Evolutionary conservation across 805 yeast species (phyloP).

Genomic region (Pichia nakasei): DNA sequence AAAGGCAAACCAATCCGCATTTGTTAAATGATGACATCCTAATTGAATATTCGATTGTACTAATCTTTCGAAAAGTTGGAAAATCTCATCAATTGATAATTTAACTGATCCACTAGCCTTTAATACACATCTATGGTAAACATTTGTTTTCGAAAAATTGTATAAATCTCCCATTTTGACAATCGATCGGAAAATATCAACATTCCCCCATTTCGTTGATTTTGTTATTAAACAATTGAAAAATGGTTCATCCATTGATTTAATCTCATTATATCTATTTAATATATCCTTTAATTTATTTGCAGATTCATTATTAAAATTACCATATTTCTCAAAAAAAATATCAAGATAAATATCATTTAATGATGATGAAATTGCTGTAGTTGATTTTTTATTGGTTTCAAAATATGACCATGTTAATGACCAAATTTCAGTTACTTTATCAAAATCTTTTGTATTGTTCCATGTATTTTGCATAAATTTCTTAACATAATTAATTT

Average conservation of each 20-base stretch:
- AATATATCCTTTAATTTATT: constrained; percentile 47
- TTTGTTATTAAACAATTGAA: constrained; percentile 66
- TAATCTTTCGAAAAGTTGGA: constrained; percentile 23
- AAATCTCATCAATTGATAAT: constrained; percentile 43
- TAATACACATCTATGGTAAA: constrained; percentile 62
- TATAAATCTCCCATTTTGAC: constrained; percentile 51
- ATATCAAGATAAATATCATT: constrained; percentile 60
- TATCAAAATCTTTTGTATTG: constrained; percentile 45
- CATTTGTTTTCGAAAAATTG: constrained; percentile 53
- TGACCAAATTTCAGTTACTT: constrained; percentile 53
- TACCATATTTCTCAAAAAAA: constrained; percentile 56
- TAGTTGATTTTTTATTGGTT: constrained; percentile 36
- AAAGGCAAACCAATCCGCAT: constrained; percentile 79
- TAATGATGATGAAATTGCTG: constrained; percentile 62
- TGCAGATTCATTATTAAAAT: constrained; percentile 44
- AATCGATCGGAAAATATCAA: constrained; percentile 54
- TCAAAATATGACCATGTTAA: constrained; percentile 50
- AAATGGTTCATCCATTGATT: constrained; percentile 69
- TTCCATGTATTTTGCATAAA: constrained; percentile 54
- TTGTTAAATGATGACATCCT: constrained; percentile 52
- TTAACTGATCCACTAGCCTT: constrained; percentile 62
- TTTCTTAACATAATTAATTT: constrained; percentile 61
- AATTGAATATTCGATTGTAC: constrained; percentile 36
- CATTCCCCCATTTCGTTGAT: constrained; percentile 56
- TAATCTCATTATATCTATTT: constrained; percentile 44